phyloP scores from a whole-genome alignment of 2,329 filamentous ascomycete species.

The Xylogone sp. region DNA sequence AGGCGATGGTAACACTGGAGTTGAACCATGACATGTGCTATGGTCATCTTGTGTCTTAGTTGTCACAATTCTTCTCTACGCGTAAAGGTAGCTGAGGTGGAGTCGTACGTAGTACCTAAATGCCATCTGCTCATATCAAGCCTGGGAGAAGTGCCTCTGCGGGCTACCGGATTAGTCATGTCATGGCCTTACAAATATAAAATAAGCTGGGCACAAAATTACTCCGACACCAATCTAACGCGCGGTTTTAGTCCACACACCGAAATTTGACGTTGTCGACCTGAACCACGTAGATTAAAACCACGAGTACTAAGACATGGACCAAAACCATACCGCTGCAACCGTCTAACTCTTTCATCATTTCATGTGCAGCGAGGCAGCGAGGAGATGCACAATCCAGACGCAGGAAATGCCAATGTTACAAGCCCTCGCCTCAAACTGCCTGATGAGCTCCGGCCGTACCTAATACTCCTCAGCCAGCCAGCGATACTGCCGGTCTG shows the following conservation, averaged over 20 bases:
- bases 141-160: no score
- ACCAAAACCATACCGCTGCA: constrained; percentile 1
- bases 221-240: background rate
- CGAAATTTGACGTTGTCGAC: background rate
- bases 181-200: no score
- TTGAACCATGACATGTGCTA: no score
- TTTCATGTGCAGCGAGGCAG: background rate
- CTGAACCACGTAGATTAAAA: constrained; percentile 1
- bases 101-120: no score
- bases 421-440: background rate
- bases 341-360: background rate
- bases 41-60: no score
- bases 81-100: no score
- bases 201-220: background rate
- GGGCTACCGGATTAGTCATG: no score
- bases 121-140: no score
- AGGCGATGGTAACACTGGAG: no score
- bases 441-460: constrained; percentile 1
- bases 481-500: constrained; percentile 10
- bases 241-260: constrained; percentile 7
- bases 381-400: background rate
- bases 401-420: background rate
- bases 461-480: constrained; percentile 4
- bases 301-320: background rate
- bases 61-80: no score